Conservation (phyloP, 2,329 filamentous ascomycete species). For the Chaetomium globosum region DNA sequence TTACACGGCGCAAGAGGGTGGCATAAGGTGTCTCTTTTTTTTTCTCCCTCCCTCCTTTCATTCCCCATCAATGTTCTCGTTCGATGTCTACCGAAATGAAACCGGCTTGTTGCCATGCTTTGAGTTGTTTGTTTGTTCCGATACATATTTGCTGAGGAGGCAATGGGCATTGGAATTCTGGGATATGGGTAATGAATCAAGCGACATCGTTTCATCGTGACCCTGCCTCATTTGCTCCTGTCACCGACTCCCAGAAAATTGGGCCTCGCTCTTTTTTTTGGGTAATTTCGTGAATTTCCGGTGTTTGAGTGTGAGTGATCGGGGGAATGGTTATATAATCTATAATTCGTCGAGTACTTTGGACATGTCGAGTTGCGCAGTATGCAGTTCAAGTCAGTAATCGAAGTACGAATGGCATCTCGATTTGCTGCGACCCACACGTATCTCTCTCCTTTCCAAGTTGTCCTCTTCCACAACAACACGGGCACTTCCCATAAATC, state of each 20-base stretch:
- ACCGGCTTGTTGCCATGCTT: conserved; percentile 9
- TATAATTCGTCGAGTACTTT: too few relatives aligned
- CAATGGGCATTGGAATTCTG: conserved; percentile 12
- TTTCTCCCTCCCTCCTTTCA: not conserved
- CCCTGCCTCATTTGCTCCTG: not conserved
- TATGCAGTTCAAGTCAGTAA: too few relatives aligned
- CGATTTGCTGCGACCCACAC: not conserved
- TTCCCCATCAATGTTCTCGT: conserved; percentile 4
- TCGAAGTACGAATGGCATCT: not conserved
- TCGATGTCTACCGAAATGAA: conserved; percentile 8
- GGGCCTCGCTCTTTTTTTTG: not conserved
- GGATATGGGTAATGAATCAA: conserved; percentile 13
- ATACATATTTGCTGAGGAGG: conserved; percentile 11
- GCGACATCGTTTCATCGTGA: not conserved
- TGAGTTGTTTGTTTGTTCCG: conserved; percentile 19
- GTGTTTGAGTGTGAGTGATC: not conserved
- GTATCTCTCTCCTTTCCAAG: too few relatives aligned
- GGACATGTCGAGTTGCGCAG: too few relatives aligned
- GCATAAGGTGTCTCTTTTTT: conserved; percentile 22
- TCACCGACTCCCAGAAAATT: not conserved
- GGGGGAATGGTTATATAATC: too few relatives aligned
- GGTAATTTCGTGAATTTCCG: not conserved
- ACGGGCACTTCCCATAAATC: not conserved
- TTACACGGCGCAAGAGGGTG: conserved; percentile 30
- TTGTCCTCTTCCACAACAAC: not conserved